Percentiles rank a stretch among this genome's conserved stretches.
These are phyloP conservation scores for Chytriomyces sp. DNA, from an alignment of 192 early-diverging fungal species.

Conservation along the genomic window DNA sequence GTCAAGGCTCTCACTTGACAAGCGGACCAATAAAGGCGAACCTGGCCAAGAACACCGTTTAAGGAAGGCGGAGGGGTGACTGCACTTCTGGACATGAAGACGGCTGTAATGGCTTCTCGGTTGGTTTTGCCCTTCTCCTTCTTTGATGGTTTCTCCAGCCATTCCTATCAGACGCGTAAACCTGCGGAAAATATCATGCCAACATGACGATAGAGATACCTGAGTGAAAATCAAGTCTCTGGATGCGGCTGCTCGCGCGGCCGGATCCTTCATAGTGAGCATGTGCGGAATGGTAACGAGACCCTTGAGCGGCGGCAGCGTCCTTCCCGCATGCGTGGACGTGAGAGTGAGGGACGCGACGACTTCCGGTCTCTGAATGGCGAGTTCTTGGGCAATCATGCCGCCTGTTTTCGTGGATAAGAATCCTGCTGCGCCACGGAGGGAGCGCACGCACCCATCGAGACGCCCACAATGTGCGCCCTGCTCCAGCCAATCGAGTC, in stretches of 20 bases:
- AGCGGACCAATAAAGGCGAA: too few species aligned
- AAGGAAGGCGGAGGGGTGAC: not conserved
- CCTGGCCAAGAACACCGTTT: too few species aligned
- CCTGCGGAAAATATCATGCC: not conserved
- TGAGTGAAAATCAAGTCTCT: slow-evolving; percentile 40
- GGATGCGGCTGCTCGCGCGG: slow-evolving; percentile 17
- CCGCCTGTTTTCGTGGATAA: slow-evolving; percentile 35
- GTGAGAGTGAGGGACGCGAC: slow-evolving; percentile 63
- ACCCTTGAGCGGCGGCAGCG: slow-evolving; percentile 36
- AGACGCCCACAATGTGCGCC: slow-evolving; percentile 79
- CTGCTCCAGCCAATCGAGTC: slow-evolving; percentile 73
- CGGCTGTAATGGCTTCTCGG: not conserved
- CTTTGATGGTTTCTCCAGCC: slow-evolving; percentile 33
- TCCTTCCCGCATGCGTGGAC: slow-evolving; percentile 59
- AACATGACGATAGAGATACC: too few species aligned
- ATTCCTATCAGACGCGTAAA: not conserved
- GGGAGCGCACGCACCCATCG: slow-evolving; percentile 54
- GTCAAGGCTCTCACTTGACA: not conserved
- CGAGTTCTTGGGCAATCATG: slow-evolving; percentile 82
- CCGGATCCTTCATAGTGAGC: slow-evolving; percentile 21
- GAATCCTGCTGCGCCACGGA: not conserved
- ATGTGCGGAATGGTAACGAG: slow-evolving; percentile 13
- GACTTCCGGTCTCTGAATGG: slow-evolving; percentile 53
- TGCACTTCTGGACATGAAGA: not conserved
- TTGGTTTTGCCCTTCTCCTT: slow-evolving; percentile 4